Conservation (phyloP, 208 protist genomes). For the Phytomonas sp. region DNA sequence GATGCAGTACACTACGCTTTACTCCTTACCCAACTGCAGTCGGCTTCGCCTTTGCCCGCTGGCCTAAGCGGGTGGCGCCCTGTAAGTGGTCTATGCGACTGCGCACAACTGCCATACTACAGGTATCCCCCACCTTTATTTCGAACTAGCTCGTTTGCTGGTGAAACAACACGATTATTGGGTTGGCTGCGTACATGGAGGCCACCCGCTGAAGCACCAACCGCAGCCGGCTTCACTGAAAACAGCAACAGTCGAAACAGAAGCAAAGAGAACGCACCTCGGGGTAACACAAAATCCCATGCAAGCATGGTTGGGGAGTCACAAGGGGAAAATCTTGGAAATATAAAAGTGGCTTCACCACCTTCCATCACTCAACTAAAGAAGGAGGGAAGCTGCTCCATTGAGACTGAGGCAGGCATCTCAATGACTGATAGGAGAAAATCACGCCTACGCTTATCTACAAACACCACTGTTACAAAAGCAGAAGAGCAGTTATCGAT, state of each 20-base stretch:
- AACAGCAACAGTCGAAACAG: neutral
- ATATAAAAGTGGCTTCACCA: neutral
- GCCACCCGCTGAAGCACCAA: neutral
- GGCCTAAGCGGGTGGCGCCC: neutral
- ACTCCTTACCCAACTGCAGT: conserved; percentile 10
- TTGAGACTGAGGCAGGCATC: neutral
- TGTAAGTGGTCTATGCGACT: neutral
- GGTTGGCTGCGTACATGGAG: conserved; percentile 73
- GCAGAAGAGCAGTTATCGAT: neutral
- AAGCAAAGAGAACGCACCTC: conserved; percentile 4
- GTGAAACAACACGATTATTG: conserved; percentile 53
- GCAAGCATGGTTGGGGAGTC: neutral
- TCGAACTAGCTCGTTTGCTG: conserved; percentile 49
- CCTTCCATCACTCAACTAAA: neutral
- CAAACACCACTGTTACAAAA: neutral
- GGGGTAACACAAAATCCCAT: neutral
- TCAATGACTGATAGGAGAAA: neutral
- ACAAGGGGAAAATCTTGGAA: neutral
- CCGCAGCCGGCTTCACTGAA: neutral
- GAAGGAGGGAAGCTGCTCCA: neutral
- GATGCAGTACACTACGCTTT: conserved; percentile 33
- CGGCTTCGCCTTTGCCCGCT: neutral
- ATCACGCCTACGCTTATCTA: neutral
- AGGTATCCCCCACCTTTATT: conserved; percentile 74
- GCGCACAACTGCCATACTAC: conserved; percentile 32